phyloP scores from a whole-genome alignment of 352 stramenopile species.

The Phytophthora pinifolia region DNA sequence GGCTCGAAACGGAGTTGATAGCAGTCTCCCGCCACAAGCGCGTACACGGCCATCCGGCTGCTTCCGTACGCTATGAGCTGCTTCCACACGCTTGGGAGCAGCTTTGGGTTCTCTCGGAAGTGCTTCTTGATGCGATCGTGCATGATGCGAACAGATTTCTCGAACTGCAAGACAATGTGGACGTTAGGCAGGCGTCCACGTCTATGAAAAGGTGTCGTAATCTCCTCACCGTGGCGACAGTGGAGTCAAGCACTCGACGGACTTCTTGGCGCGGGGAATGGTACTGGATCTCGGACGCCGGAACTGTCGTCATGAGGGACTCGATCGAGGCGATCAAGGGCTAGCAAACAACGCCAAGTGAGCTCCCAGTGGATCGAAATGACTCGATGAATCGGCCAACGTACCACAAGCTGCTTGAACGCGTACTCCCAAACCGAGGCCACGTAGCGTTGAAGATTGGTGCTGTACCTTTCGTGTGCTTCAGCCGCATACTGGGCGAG shows the following conservation, averaged over 20 bases:
- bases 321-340: constrained; percentile 59
- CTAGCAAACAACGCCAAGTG: constrained; percentile 13
- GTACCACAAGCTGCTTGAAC: constrained; percentile 60
- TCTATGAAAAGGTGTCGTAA: not conserved
- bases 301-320: constrained; percentile 52
- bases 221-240: constrained; percentile 35
- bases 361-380: too few relatives aligned
- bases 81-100: constrained; percentile 55
- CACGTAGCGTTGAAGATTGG: constrained; percentile 53
- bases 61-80: constrained; percentile 47
- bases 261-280: constrained; percentile 63
- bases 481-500: constrained; percentile 54
- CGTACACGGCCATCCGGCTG: constrained; percentile 43
- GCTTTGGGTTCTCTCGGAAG: constrained; percentile 50
- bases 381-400: not conserved
- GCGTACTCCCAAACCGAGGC: constrained; percentile 71
- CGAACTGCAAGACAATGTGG: constrained; percentile 39
- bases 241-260: constrained; percentile 47
- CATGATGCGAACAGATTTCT: constrained; percentile 68
- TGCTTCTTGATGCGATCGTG: constrained; percentile 79
- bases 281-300: constrained; percentile 65
- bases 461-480: constrained; percentile 38
- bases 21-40: constrained; percentile 51
- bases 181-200: not conserved
- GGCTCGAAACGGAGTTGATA: constrained; percentile 67